A percentile compares a stretch with the other conserved stretches of the same genome.
Conservation (phyloP, 768 basidiomycete species). For the Gymnopilus junonius region DNA sequence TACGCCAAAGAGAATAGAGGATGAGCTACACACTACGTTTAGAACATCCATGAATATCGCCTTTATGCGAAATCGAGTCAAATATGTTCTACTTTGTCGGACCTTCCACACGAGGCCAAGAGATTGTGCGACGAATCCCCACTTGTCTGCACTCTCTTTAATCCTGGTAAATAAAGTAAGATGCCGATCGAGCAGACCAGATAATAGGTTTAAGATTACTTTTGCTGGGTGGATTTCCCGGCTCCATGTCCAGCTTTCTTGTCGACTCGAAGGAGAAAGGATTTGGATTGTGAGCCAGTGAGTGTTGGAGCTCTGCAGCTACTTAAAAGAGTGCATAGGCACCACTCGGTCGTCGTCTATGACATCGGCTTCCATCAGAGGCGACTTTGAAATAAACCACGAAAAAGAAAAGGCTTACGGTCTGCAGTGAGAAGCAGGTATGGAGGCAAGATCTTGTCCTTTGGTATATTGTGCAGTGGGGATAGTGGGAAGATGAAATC, state of each 20-base stretch:
- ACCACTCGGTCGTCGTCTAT: conserved; percentile 88
- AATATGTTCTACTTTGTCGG: conserved; percentile 1
- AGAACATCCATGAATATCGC: background rate
- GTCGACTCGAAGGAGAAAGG: conserved; percentile 81
- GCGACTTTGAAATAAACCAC: background rate
- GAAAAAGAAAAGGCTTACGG: conserved; percentile 50
- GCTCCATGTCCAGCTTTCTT: conserved; percentile 83
- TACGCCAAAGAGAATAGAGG: background rate
- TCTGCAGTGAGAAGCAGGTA: conserved; percentile 82
- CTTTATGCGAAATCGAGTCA: background rate
- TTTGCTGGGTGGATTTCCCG: conserved; percentile 74
- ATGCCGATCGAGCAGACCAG: background rate
- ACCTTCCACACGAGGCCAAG: conserved; percentile 53
- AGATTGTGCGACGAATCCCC: conserved; percentile 73
- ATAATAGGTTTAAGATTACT: conserved; percentile 40
- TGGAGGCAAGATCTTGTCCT: conserved; percentile 64
- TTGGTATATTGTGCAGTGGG: conserved; percentile 79
- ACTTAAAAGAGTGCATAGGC: conserved; percentile 85
- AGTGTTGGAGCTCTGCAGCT: conserved; percentile 77
- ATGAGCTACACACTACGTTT: background rate
- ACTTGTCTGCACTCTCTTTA: conserved; percentile 77
- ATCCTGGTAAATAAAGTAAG: conserved; percentile 49
- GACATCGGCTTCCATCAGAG: background rate
- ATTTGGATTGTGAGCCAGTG: conserved; percentile 63
- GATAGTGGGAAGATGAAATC: conserved; percentile 85